Percentiles rank a stretch among this genome's conserved stretches.
These are phyloP conservation scores for Paramecium primaurelia DNA, from an alignment of 73 alveolate species.

Conservation along the genomic window DNA sequence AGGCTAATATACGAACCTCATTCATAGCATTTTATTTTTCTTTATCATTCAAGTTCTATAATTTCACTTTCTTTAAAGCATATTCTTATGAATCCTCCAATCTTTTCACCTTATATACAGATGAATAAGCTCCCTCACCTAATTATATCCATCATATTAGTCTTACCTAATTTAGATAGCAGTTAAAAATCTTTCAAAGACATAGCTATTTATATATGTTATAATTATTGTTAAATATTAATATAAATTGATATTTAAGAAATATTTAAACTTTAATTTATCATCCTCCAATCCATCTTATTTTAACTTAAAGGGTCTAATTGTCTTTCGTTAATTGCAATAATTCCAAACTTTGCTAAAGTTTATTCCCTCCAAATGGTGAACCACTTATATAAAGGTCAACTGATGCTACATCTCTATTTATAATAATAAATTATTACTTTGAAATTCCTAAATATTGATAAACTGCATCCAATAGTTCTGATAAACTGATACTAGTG, in stretches of 20 bases:
- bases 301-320: not conserved
- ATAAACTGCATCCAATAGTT: not conserved
- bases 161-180: conserved; percentile 63
- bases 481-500: not conserved
- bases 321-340: not conserved
- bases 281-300: not conserved
- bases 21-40: conserved; percentile 83
- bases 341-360: not conserved
- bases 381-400: not conserved
- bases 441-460: not conserved
- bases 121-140: conserved; percentile 88
- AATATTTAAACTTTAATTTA: not conserved
- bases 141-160: not conserved
- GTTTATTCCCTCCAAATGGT: not conserved
- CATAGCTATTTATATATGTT: conserved; percentile 26
- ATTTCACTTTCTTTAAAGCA: conserved; percentile 78
- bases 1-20: conserved; percentile 86
- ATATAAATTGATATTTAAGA: not conserved
- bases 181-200: conserved; percentile 63
- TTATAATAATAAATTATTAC: not conserved
- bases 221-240: not conserved
- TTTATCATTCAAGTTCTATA: conserved; percentile 72
- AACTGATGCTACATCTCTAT: not conserved
- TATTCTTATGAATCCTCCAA: conserved; percentile 66
- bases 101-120: conserved; percentile 78